Base-by-base conservation (phyloP, 2,329 filamentous ascomycete genomes). In the Scedosporium aurantiacum region DNA sequence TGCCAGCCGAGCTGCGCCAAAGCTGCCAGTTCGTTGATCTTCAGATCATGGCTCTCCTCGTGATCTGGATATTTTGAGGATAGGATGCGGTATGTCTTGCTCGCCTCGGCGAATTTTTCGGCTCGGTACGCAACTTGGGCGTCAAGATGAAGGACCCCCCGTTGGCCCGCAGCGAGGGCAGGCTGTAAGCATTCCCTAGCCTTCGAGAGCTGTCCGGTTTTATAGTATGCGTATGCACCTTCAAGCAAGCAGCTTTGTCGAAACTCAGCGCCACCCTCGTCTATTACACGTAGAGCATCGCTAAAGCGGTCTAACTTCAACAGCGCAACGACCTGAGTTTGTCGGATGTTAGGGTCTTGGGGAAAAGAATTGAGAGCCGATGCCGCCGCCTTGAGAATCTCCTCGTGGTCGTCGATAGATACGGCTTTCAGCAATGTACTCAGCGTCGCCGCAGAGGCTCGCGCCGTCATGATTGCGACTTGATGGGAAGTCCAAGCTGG, bases 181-280 rank as follows among this genome's bases (percentile, higher is more conserved):
- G 58, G 32, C 3, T 55, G 41, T 6, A 65, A 28, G 16, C 58
- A 23, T 21, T 64, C 62, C 16, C 63, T 61, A n/a, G 90, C 89
- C 62, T 87, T 85, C 21, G 80, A 76, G 1, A 90, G 80, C 65
- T 85, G 79, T 25, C 89, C 88, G 0, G 83, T 82, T 76, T 92
- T 94, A 76, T 94, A 95, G 21, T 92, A 79, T n/a, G 88, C 87
- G 75, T 95, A 95, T 2, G 88, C 83, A 70, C 86, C 86, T 72
- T 92, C 90, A 52, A 92, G 78, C 16, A 75, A 69, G 66, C 86
- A 89, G 62, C 75, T 74, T 45, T 81, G 76, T 69, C 86, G 82
- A 62, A 92, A 74, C 65, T 75, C 77, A 62, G 82, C 77, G 57
- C 85, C 84, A 18, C 79, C 84, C 41, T 85, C 82, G 63, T 85